Percentiles rank a stretch among this genome's conserved stretches.
These are phyloP conservation scores for Xylariaceae sp. DNA, from an alignment of 2,329 filamentous ascomycete genomes.

Conservation along the genomic window DNA sequence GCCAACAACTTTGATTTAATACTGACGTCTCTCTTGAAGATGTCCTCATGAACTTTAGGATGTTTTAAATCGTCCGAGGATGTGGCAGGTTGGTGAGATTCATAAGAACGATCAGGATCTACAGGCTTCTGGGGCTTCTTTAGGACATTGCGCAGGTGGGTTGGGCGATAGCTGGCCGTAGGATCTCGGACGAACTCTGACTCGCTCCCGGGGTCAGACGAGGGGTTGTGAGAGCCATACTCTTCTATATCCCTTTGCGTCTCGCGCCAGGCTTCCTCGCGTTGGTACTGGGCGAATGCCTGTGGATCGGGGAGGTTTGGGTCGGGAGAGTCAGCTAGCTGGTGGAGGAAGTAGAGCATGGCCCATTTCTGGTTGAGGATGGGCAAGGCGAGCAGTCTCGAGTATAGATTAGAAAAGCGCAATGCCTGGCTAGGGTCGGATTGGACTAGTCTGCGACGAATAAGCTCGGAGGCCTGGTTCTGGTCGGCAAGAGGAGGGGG, in stretches of 20 bases:
- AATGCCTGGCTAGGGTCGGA: slow-evolving; percentile 75
- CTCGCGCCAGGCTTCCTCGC: slow-evolving; percentile 23
- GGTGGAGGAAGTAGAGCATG: slow-evolving; percentile 86
- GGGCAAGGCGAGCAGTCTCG: slow-evolving; percentile 80
- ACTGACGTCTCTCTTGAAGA: slow-evolving; percentile 46
- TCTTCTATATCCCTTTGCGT: slow-evolving; percentile 16
- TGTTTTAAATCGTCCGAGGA: slow-evolving; percentile 26
- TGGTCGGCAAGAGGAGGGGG: slow-evolving; percentile 64
- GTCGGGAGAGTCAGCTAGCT: slow-evolving; percentile 67
- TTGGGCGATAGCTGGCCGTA: slow-evolving; percentile 24
- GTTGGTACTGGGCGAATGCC: slow-evolving; percentile 30
- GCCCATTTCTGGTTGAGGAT: slow-evolving; percentile 96
- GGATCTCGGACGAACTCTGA: slow-evolving; percentile 13
- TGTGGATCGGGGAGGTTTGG: slow-evolving; percentile 44
- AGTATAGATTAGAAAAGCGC: slow-evolving; percentile 86
- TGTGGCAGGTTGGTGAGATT: slow-evolving; percentile 9
- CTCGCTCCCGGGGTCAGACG: slow-evolving; percentile 19
- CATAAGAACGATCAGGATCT: slow-evolving; percentile 18
- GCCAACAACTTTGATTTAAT: slow-evolving; percentile 56
- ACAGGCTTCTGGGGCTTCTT: slow-evolving; percentile 23
- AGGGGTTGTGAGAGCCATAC: slow-evolving; percentile 22
- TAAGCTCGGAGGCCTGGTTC: slow-evolving; percentile 88
- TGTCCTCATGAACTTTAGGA: slow-evolving; percentile 25
- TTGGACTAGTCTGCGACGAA: slow-evolving; percentile 81
- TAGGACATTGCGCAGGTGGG: slow-evolving; percentile 28